Percentiles rank a stretch among this genome's conserved stretches.
Evolutionary conservation across 2,329 filamentous ascomycete species (phyloP).

Genomic region (Nigrospora oryzae): DNA sequence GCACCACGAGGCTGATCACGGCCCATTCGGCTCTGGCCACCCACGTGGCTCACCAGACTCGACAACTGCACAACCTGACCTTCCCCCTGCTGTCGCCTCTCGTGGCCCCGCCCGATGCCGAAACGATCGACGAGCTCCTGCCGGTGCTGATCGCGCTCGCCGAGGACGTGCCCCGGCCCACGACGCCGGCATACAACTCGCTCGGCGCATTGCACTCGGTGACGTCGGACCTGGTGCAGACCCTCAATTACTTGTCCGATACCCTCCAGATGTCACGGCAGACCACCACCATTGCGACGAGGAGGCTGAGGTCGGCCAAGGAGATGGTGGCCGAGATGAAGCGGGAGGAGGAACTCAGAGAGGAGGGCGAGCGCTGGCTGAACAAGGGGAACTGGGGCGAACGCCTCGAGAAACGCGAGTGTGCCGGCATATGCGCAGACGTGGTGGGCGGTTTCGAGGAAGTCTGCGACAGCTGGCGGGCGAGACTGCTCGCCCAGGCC

Average conservation of each 20-base stretch:
- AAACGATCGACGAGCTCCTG: constrained; percentile 60
- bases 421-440: constrained; percentile 73
- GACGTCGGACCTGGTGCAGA: constrained; percentile 66
- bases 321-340: constrained; percentile 82
- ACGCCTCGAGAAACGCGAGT: constrained; percentile 67
- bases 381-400: constrained; percentile 76
- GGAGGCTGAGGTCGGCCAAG: constrained; percentile 71
- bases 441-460: constrained; percentile 91
- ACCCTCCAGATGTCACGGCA: constrained; percentile 92
- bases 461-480: constrained; percentile 77
- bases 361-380: constrained; percentile 78
- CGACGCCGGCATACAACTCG: constrained; percentile 55
- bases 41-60: constrained; percentile 67
- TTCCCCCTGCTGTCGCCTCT: constrained; percentile 65
- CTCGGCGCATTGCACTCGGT: constrained; percentile 60
- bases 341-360: constrained; percentile 71
- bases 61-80: constrained; percentile 64
- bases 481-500: constrained; percentile 61
- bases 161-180: constrained; percentile 57
- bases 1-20: constrained; percentile 64
- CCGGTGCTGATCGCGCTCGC: constrained; percentile 58
- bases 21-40: constrained; percentile 67
- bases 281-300: constrained; percentile 70
- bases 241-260: constrained; percentile 80
- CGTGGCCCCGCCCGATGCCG: constrained; percentile 51